Percentiles rank a stretch among this genome's conserved stretches.
Conservation (phyloP, 1,139 yeast genomes). For the Magnusiomyces sp. region DNA sequence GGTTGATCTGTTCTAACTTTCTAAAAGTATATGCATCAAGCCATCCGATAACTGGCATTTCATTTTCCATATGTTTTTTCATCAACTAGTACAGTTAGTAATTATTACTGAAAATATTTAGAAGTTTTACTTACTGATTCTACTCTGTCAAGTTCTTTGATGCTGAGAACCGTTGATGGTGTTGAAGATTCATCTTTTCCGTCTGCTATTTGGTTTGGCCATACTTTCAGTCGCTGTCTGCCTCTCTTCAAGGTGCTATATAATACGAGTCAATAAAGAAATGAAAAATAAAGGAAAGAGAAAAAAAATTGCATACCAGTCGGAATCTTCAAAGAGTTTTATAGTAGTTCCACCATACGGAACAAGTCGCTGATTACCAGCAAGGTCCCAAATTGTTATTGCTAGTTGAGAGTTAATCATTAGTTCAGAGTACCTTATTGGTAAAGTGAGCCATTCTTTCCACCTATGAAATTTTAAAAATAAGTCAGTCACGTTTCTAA, state of each 20-base stretch:
- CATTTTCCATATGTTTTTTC: slow-evolving; percentile 63
- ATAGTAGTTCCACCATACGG: slow-evolving; percentile 52
- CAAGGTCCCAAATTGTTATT: slow-evolving; percentile 59
- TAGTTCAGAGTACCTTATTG: slow-evolving; percentile 62
- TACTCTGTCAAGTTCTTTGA: slow-evolving; percentile 33
- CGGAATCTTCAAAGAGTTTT: slow-evolving; percentile 46
- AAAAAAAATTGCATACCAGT: slow-evolving; percentile 17
- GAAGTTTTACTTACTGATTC: slow-evolving; percentile 32
- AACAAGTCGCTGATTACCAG: slow-evolving; percentile 44
- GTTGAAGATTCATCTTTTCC: slow-evolving; percentile 27
- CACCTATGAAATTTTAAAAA: slow-evolving; percentile 26
- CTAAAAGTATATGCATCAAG: slow-evolving; percentile 61
- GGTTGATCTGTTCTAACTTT: slow-evolving; percentile 41
- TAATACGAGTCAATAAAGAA: slow-evolving; percentile 8
- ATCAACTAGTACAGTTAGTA: slow-evolving; percentile 30
- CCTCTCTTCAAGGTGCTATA: slow-evolving; percentile 46
- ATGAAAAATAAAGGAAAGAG: background rate
- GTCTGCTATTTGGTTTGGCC: slow-evolving; percentile 32
- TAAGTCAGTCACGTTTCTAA: background rate
- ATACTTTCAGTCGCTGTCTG: slow-evolving; percentile 42
- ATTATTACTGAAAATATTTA: background rate
- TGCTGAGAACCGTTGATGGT: slow-evolving; percentile 24
- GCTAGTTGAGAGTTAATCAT: slow-evolving; percentile 53
- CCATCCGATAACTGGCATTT: slow-evolving; percentile 59
- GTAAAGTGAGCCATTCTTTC: slow-evolving; percentile 61